Evolutionary conservation across 108 stramenopile species (phyloP), one percentile per base, ranked within the genome.

Genomic region (Pseudonitzschia multistriata): DNA sequence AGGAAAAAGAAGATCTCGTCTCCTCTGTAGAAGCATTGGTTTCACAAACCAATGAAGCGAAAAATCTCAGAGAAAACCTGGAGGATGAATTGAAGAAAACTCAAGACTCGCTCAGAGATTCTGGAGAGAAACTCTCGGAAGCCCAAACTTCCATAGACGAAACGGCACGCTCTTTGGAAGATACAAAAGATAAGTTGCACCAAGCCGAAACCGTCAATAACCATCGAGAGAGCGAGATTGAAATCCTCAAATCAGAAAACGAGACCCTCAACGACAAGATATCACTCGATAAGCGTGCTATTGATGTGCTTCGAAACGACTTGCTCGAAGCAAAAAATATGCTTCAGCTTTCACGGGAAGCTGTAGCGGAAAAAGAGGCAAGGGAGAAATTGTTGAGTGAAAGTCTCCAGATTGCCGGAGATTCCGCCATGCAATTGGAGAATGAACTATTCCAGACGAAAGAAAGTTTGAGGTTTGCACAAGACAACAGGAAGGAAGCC

Each of bases 41-140:
- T 21, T 40, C 56, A 17, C 33, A 42, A 45, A 69, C 55, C n/a
- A 45, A 66, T n/a, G 68, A 65, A 66, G 50, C 33, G n/a, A 28
- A 57, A 11, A 59, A 47, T 25, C 25, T 50, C 19, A 28, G 34
- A 1, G 36, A 62, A 8, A 30, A 73, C 6, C 39, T 73, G 33
- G 45, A 74, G 61, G 71, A 45, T 11, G 10, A 63, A 36, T 49
- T 70, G 11, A 29, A 48, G 34, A 49, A 56, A 34, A 69, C 62
- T 24, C 31, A 22, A 24, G 8, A 22, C 19, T 40, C 49, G 10
- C 7, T 67, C 21, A 30, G 30, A 21, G 22, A 19, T 31, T 14
- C 52, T 15, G 52, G 30, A 37, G 67, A 67, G 0, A 50, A 30
- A 33, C 33, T 54, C 28, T 36, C 52, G 3, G 52, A 67, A 35